These are phyloP conservation scores for Monilinia fructigena DNA, from an alignment of 2,329 filamentous ascomycete genomes.

Conservation along the genomic window DNA sequence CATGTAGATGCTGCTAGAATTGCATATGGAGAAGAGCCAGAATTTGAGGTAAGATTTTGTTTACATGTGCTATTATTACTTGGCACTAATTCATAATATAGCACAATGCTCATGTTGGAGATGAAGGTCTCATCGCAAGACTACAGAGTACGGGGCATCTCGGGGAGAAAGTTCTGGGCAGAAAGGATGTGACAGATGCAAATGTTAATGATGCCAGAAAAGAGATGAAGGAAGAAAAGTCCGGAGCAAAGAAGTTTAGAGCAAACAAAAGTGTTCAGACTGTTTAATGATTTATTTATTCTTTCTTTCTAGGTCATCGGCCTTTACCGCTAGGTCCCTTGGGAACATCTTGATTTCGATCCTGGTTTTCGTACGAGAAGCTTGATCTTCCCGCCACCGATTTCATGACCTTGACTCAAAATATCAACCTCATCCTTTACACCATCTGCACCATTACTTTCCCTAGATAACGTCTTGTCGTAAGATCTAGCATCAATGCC, in stretches of 20 bases:
- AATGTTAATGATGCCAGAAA: slow-evolving; percentile 45
- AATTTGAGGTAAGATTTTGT: slow-evolving; percentile 63
- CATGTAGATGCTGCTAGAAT: slow-evolving; percentile 74
- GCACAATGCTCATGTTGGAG: slow-evolving; percentile 42
- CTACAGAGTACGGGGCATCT: slow-evolving; percentile 57
- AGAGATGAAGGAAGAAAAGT: slow-evolving; percentile 12
- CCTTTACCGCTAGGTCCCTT: slow-evolving; percentile 36
- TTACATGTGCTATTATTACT: slow-evolving; percentile 41
- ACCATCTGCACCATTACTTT: slow-evolving; percentile 40
- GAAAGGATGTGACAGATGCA: slow-evolving; percentile 50
- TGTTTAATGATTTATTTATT: slow-evolving; percentile 37
- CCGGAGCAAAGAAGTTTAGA: slow-evolving; percentile 25
- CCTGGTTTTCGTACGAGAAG: slow-evolving; percentile 57
- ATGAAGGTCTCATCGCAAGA: slow-evolving; percentile 62
- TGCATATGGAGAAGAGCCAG: slow-evolving; percentile 78
- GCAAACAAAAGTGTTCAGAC: background rate
- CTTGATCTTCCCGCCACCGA: slow-evolving; percentile 61
- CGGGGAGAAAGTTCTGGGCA: slow-evolving; percentile 49
- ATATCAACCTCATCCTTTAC: slow-evolving; percentile 52
- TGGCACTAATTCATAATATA: slow-evolving; percentile 26
- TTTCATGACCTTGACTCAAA: slow-evolving; percentile 64
- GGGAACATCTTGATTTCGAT: slow-evolving; percentile 29
- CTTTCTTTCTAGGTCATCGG: slow-evolving; percentile 33
- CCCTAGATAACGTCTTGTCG: slow-evolving; percentile 58
- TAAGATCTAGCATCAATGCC: slow-evolving; percentile 67